Percentiles rank a stretch among this genome's conserved stretches.
phyloP scores from a whole-genome alignment of 371 early-diverging fungal species.

The Mucor irregularis region DNA sequence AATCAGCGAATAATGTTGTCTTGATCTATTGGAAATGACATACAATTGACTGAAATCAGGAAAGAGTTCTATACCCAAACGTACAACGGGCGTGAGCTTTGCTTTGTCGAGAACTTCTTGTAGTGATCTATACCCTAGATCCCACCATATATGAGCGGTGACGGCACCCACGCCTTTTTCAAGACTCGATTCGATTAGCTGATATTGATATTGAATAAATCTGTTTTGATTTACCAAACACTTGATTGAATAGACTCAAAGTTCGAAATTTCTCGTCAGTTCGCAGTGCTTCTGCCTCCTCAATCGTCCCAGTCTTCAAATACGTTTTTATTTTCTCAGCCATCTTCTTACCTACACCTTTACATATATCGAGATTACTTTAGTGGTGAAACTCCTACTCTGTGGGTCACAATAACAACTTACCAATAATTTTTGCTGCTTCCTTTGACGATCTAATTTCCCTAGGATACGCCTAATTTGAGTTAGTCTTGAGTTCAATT shows the following conservation, averaged over 20 bases:
- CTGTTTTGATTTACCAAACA: constrained; percentile 56
- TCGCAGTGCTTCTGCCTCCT: constrained; percentile 39
- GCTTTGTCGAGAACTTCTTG: constrained; percentile 39
- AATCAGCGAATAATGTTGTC: neutral
- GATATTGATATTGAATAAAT: too few relatives aligned
- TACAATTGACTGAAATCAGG: constrained; percentile 46
- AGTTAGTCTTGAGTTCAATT: neutral
- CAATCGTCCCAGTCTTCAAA: constrained; percentile 43
- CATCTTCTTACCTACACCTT: constrained; percentile 54
- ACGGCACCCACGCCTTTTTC: constrained; percentile 50
- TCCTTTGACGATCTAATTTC: constrained; percentile 40
- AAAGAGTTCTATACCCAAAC: constrained; percentile 39
- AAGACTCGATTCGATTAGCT: too few relatives aligned
- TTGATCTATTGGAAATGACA: neutral
- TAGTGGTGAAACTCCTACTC: too few relatives aligned
- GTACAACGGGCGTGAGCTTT: constrained; percentile 26
- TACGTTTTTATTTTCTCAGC: constrained; percentile 30
- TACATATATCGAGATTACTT: neutral
- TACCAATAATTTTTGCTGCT: constrained; percentile 48
- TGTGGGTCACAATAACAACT: too few relatives aligned
- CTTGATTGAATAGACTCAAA: constrained; percentile 30
- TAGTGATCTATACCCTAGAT: constrained; percentile 47
- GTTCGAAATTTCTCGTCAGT: constrained; percentile 31
- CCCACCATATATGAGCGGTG: constrained; percentile 53
- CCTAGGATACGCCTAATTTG: constrained; percentile 48